These are phyloP conservation scores for Epichloe baconii DNA, from an alignment of 2,329 filamentous ascomycete genomes.

Conservation along the genomic window DNA sequence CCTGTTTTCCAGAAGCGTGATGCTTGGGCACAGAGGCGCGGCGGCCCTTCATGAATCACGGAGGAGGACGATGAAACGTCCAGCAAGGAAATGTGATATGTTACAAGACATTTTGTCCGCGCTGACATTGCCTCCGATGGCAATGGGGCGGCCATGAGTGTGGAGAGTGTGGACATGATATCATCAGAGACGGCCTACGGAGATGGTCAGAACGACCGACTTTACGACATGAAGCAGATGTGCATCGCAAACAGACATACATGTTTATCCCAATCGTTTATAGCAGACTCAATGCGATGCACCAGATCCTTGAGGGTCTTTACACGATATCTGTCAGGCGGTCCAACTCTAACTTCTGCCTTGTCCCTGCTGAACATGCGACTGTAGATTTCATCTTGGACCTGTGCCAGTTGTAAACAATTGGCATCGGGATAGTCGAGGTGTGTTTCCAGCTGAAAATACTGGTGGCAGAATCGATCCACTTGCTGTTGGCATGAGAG, in stretches of 20 bases:
- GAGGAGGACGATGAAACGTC: constrained; percentile 9
- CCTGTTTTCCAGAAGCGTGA: constrained; percentile 58
- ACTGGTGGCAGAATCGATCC: constrained; percentile 56
- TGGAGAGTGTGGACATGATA: constrained; percentile 56
- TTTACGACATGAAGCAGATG: not conserved
- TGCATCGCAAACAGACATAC: constrained; percentile 41
- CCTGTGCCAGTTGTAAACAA: constrained; percentile 43
- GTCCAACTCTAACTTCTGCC: constrained; percentile 41
- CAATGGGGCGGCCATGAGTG: constrained; percentile 49
- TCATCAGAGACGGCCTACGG: constrained; percentile 69
- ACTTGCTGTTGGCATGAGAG: constrained; percentile 11
- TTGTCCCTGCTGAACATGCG: constrained; percentile 50
- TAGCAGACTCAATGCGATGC: constrained; percentile 55
- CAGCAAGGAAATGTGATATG: constrained; percentile 42
- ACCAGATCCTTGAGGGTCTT: constrained; percentile 63
- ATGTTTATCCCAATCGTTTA: constrained; percentile 74
- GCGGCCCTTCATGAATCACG: not conserved
- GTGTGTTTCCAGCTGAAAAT: constrained; percentile 57
- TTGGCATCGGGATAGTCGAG: constrained; percentile 50
- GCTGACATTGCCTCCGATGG: constrained; percentile 52
- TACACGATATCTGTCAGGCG: constrained; percentile 56
- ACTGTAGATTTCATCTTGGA: constrained; percentile 54
- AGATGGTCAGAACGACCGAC: constrained; percentile 12
- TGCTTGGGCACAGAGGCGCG: constrained; percentile 12
- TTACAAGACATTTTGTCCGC: constrained; percentile 63